Evolutionary conservation across 805 yeast species (phyloP).

Genomic region (Teunomyces atbi): DNA sequence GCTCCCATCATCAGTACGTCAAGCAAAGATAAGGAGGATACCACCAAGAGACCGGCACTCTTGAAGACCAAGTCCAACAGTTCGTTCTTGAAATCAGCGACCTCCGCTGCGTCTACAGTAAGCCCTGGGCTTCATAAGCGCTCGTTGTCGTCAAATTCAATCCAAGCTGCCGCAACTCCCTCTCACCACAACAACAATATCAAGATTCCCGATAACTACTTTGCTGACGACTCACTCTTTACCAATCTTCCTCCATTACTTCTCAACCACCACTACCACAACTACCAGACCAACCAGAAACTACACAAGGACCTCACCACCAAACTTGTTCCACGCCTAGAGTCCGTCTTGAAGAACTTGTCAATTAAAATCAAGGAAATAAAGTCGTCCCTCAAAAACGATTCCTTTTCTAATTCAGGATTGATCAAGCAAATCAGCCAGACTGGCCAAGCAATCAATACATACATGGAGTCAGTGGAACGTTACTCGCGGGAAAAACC

Average conservation of each 20-base stretch:
- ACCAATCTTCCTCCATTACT: conserved; percentile 30
- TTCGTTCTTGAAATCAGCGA: conserved; percentile 19
- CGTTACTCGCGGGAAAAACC: conserved; percentile 37
- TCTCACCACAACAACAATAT: conserved; percentile 15
- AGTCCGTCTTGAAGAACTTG: conserved; percentile 33
- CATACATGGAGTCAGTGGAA: conserved; percentile 32
- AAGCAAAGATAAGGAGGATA: not conserved
- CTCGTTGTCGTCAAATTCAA: not conserved
- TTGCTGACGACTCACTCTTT: conserved; percentile 25
- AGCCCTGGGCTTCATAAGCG: not conserved
- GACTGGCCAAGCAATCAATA: conserved; percentile 53
- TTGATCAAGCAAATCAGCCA: conserved; percentile 47
- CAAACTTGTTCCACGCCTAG: conserved; percentile 38
- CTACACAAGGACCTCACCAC: conserved; percentile 29
- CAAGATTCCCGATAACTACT: conserved; percentile 19
- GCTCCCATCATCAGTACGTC: not conserved
- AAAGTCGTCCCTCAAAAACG: conserved; percentile 38
- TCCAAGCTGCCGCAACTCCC: not conserved
- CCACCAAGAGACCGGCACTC: conserved; percentile 18
- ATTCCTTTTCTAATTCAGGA: conserved; percentile 37
- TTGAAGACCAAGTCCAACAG: conserved; percentile 23
- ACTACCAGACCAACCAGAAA: conserved; percentile 25
- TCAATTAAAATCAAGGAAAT: conserved; percentile 41
- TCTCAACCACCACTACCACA: conserved; percentile 33
- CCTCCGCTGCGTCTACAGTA: not conserved